Base-by-base conservation (phyloP, 306 rosid species). In the Fagus crenata region DNA sequence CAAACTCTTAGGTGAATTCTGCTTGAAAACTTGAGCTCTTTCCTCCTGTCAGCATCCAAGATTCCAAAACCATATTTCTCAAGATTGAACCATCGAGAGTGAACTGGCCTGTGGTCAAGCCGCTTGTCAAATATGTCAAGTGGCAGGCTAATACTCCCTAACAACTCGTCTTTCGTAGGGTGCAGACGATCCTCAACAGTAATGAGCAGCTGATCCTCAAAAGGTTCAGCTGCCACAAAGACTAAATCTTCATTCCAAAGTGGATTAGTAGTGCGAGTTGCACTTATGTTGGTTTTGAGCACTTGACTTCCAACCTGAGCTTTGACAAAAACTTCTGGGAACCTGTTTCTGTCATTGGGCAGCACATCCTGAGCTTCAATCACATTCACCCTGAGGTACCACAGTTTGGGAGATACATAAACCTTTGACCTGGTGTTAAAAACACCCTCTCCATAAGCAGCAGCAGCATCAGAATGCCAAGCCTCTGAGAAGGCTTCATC, bases 401-500 rank as follows among this genome's bases (percentile, higher is more conserved):
- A 95, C 5, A 95, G 82, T 74, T 95, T 95, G 61, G 98, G 98
- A 28, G 98, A 95, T 43, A 95, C 91, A 64, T 95, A 95, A 71
- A 95, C 98, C 83, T 95, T 95, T 85, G 98, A 92, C 75, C 97
- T 80, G 37, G 86, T 84, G 74, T 90, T 95, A 70, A 84, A 77
- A 84, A 92, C 89, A 40, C 98, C 97, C 33, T 92, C 96, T 3
- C 98, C 98, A 56, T 49, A 87, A 4, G 85, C 98, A 13, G 90
- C 76, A 43, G 97, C 97, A 17, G 97, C 93, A 81, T 95, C 97
- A 13, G 98, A 87, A 78, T 95, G 96, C 97, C 97, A 95, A 42
- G 98, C 92, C 71, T 95, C 97, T 31, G 97, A 85, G 74, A 93
- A 93, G 33, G 98, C 96, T 82, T 90, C 98, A 67, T 93, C 98